Base-by-base conservation (phyloP, 768 basidiomycete species). In the Boletus tomentosulus region DNA sequence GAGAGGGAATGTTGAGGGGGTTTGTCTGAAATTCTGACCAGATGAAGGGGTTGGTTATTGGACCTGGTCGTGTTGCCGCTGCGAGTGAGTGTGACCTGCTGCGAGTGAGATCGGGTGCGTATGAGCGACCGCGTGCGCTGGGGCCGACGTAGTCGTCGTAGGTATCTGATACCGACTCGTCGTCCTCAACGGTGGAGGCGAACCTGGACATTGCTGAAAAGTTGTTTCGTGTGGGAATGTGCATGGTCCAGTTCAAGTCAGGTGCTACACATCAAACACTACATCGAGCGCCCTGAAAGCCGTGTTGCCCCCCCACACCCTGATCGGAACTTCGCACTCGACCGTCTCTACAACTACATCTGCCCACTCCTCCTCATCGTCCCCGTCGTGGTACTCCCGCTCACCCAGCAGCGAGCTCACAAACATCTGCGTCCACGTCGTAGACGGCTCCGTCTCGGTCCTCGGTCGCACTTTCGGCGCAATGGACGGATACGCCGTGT, bases 281-380 rank as follows among this genome's bases (percentile, higher is more conserved):
- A 91, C 85, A 57, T 89, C 85, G 64, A 80, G 75, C 4, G 90
- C 82, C 69, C 82, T 86, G 71, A 90, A 93, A 42, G 85, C 87
- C 4, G 91, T 95, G 71, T 92, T 93, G 42, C 91, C 91, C 11
- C 93, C 86, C 80, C 87, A 94, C 1, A 97, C 87, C 60, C 71
- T 82, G 53, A 98, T 82, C 19, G 92, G 91, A 41, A 98, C 89
- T 68, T 94, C 90, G 63, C 94, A 97, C 69, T 97, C 96, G 16
- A 98, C 92, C 55, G 86, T 89, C 78, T 98, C 94, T 25, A 87
- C 78, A 63, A 69, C 75, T 11, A 89, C 79, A 54, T 85, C 84
- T 50, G 63, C 63, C 90, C 88, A 92, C 1, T 75, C 77, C 1
- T 59, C 69, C 38, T 66, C 69, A 24, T 67, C 71, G 31, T 63